A percentile compares a stretch with the other conserved stretches of the same genome.
phyloP scores from a whole-genome alignment of 805 yeast genomes.

The Cyberlindnera petersonii region DNA sequence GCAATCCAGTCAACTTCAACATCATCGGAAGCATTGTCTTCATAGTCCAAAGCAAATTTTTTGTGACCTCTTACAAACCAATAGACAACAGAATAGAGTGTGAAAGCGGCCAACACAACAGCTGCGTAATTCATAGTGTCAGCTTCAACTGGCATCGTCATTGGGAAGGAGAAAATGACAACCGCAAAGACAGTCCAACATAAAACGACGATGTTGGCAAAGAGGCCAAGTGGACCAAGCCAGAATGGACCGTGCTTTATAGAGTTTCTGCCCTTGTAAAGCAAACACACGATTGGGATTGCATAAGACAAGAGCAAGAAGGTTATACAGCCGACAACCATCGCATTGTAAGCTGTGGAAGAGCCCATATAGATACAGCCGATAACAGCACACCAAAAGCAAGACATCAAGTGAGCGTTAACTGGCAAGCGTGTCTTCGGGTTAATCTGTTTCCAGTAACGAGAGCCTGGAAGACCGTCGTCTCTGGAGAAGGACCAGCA shows the following conservation, averaged over 20 bases:
- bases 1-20: constrained; percentile 1
- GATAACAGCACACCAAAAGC: constrained; percentile 47
- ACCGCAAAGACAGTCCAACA: constrained; percentile 57
- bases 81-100: constrained; percentile 42
- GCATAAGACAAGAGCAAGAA: constrained; percentile 55
- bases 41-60: constrained; percentile 29
- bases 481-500: constrained; percentile 70
- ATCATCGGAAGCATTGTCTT: constrained; percentile 10
- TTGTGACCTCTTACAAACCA: constrained; percentile 45
- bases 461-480: constrained; percentile 54
- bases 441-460: constrained; percentile 46
- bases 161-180: constrained; percentile 63
- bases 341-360: constrained; percentile 61
- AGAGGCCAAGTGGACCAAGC: constrained; percentile 51
- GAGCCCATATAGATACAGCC: constrained; percentile 66
- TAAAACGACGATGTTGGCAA: constrained; percentile 47
- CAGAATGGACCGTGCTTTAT: constrained; percentile 65
- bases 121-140: constrained; percentile 66
- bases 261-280: constrained; percentile 46
- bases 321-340: constrained; percentile 57
- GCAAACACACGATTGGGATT: constrained; percentile 48
- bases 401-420: constrained; percentile 54
- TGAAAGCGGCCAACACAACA: constrained; percentile 49
- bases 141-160: constrained; percentile 54
- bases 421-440: constrained; percentile 50